These are phyloP conservation scores for Hyaloscypha finlandica DNA, from an alignment of 495 filamentous ascomycete species.

Conservation along the genomic window DNA sequence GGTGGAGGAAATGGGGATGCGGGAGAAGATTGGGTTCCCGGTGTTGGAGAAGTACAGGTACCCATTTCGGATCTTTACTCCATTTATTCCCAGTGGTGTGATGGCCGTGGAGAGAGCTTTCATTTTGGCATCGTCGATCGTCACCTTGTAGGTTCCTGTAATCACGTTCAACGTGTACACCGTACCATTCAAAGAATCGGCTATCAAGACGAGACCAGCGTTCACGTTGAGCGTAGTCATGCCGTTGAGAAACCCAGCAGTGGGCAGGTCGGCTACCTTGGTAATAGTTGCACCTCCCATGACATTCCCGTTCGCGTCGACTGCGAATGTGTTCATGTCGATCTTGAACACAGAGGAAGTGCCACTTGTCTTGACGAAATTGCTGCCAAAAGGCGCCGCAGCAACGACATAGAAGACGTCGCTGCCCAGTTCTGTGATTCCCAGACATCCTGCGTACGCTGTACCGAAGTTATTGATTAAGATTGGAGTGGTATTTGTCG, in stretches of 20 bases:
- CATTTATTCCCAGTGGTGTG: slow-evolving; percentile 42
- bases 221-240: slow-evolving; percentile 31
- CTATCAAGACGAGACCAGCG: too few species aligned
- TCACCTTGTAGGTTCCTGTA: slow-evolving; percentile 42
- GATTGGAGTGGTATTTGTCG: slow-evolving; percentile 16
- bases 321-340: slow-evolving; percentile 30
- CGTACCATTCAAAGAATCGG: too few species aligned
- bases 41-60: slow-evolving; percentile 46
- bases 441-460: slow-evolving; percentile 36
- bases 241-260: slow-evolving; percentile 45
- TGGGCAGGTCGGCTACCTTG: slow-evolving; percentile 41
- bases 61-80: slow-evolving; percentile 34
- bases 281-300: slow-evolving; percentile 1
- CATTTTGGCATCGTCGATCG: slow-evolving; percentile 35
- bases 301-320: slow-evolving; percentile 8
- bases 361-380: slow-evolving; percentile 36
- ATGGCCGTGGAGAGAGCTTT: slow-evolving; percentile 26
- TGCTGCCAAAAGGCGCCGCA: slow-evolving; percentile 34
- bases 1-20: not conserved
- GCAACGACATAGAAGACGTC: slow-evolving; percentile 43
- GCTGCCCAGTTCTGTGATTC: slow-evolving; percentile 43
- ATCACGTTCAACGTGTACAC: slow-evolving; percentile 32
- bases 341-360: slow-evolving; percentile 40
- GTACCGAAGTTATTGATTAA: slow-evolving; percentile 16
- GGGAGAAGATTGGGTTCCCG: slow-evolving; percentile 1